Base-by-base conservation (phyloP, 192 early-diverging fungal genomes). In the Chytriomyces sp. region DNA sequence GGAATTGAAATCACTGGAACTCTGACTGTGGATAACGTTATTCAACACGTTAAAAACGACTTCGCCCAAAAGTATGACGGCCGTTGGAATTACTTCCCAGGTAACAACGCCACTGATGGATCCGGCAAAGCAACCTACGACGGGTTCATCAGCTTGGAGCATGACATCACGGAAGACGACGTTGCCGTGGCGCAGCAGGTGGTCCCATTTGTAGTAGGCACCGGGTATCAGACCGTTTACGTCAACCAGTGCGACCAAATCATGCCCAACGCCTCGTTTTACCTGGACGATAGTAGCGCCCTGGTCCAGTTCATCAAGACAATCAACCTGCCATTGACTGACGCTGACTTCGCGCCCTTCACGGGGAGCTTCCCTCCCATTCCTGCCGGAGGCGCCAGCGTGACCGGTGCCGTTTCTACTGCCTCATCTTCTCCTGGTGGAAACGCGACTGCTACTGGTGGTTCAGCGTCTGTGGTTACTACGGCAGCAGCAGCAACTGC, bases 81-180 rank as follows among this genome's bases (percentile, higher is more conserved):
- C 5, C 52, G 52, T 55, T 68, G 49, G 52, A 68, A 55, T 34
- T 68, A 68, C 65, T 68, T 68, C 52, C 65, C 65, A 6, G n/a
- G 52, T 33, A 30, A 52, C 5, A 49, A 49, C 22, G 14, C 44
- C 14, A n/a, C 44, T n/a, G 34, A 19, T 8, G 32, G 52, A 3
- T 25, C 10, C 6, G 65, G 65, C 10, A 6, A 22, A 10, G 19
- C 36, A 34, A 39, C 56, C 12, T 74, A 75, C 67, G 25, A 60
- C 28, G 74, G 74, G 12, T 70, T 70, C 59, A 75, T 75, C 37
- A 62, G 66, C 25, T 56, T 75, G 17, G 55, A 75, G 17, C 74
- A 75, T 34, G 74, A 75, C 31, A 58, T 69, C 59, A 62, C 55
- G n/a, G 59, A 38, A 8, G 28, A 6, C 8, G 68, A 68, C 5